Evolutionary conservation across 345 rosid species (phyloP).

Genomic region (Lepidium africanum): DNA sequence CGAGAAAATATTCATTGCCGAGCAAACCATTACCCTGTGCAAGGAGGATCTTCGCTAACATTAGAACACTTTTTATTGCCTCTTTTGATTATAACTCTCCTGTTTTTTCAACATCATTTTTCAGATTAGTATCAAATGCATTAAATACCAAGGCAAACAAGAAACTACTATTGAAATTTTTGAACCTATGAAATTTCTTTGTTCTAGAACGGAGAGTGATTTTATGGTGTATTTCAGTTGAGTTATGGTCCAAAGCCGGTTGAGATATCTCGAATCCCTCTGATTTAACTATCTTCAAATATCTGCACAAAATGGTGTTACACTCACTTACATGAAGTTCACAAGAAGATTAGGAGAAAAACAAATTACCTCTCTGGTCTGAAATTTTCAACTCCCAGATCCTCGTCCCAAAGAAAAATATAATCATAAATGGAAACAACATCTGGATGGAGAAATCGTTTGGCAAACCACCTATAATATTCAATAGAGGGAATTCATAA

Average conservation of each 20-base stretch:
- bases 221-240: slow-evolving; percentile 86
- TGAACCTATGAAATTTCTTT: slow-evolving; percentile 67
- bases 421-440: slow-evolving; percentile 76
- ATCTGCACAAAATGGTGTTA: slow-evolving; percentile 36
- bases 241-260: slow-evolving; percentile 88
- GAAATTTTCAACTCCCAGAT: slow-evolving; percentile 79
- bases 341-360: not conserved
- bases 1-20: not conserved
- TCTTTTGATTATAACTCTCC: slow-evolving; percentile 23
- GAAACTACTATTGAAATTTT: not conserved
- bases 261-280: slow-evolving; percentile 95
- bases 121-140: not conserved
- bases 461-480: slow-evolving; percentile 89
- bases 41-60: slow-evolving; percentile 85
- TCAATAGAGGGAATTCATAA: not conserved
- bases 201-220: slow-evolving; percentile 73
- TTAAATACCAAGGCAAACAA: not conserved
- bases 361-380: slow-evolving; percentile 57
- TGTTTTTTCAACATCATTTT: slow-evolving; percentile 6
- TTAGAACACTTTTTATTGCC: slow-evolving; percentile 46
- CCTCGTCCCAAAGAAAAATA: slow-evolving; percentile 97
- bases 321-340: not conserved
- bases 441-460: slow-evolving; percentile 96
- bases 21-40: slow-evolving; percentile 66
- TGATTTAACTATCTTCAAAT: slow-evolving; percentile 63